These are phyloP conservation scores for Saussurea involucrata DNA, from an alignment of 129 eudicot species.

Conservation along the genomic window DNA sequence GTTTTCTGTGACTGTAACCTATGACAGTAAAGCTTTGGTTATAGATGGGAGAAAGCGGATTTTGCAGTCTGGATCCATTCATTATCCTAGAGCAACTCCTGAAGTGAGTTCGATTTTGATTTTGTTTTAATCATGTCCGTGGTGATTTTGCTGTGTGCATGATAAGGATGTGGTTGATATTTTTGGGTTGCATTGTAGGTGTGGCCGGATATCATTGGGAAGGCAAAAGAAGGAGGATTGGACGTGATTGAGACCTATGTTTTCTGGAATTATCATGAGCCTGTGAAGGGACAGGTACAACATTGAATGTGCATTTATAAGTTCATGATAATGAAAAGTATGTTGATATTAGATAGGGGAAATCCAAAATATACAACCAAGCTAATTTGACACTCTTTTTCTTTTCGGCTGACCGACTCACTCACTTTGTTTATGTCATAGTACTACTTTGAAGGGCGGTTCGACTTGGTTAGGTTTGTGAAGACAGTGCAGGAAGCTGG, in stretches of 20 bases:
- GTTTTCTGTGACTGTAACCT: slow-evolving; percentile 44
- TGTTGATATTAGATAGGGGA: not conserved
- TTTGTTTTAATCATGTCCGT: not conserved
- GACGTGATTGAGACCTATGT: slow-evolving; percentile 78
- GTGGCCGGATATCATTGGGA: slow-evolving; percentile 67
- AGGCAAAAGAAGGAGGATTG: slow-evolving; percentile 81
- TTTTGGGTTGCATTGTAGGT: slow-evolving; percentile 36
- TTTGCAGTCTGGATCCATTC: slow-evolving; percentile 74
- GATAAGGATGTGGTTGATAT: not conserved
- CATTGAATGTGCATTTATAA: not conserved
- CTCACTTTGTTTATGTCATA: slow-evolving; percentile 16
- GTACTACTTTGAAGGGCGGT: slow-evolving; percentile 79
- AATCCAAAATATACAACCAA: not conserved
- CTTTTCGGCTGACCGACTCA: not conserved
- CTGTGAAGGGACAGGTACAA: slow-evolving; percentile 70
- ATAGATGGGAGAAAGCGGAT: slow-evolving; percentile 75
- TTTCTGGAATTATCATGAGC: slow-evolving; percentile 87
- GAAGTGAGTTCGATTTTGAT: slow-evolving; percentile 45
- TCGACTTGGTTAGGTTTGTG: slow-evolving; percentile 67
- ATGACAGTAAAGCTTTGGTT: slow-evolving; percentile 62
- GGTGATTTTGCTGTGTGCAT: not conserved
- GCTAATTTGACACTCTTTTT: not conserved
- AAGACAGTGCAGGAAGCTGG: slow-evolving; percentile 77
- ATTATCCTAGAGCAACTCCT: slow-evolving; percentile 75
- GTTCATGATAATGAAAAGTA: not conserved